phyloP scores from a whole-genome alignment of 2,329 filamentous ascomycete species.

The Trichoderma endophyticum region DNA sequence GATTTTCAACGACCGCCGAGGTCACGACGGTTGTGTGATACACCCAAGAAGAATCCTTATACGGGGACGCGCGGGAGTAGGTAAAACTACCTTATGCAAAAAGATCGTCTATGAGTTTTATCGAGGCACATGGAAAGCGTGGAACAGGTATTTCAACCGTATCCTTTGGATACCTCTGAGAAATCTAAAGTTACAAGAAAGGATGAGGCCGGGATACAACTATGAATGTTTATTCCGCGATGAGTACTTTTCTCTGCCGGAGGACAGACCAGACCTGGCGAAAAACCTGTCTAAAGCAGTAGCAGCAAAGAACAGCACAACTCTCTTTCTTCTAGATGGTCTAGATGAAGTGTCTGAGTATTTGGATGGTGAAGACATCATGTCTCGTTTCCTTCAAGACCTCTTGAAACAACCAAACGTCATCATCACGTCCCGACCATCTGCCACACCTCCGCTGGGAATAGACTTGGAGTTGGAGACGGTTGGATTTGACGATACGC shows the following conservation, averaged over 20 bases:
- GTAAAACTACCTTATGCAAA: conserved; percentile 39
- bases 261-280: conserved; percentile 18
- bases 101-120: conserved; percentile 37
- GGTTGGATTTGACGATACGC: conserved; percentile 36
- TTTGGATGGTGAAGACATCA: conserved; percentile 13
- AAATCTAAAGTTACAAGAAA: conserved; percentile 28
- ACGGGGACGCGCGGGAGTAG: conserved; percentile 33
- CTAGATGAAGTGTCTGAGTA: conserved; percentile 39
- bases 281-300: conserved; percentile 20
- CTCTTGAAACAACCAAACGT: conserved; percentile 36
- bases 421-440: conserved; percentile 41
- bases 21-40: conserved; percentile 11
- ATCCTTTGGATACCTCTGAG: conserved; percentile 40
- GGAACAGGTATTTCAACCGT: conserved; percentile 31
- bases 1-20: conserved; percentile 29
- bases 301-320: conserved; percentile 20
- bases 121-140: conserved; percentile 18
- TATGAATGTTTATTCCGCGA: conserved; percentile 27
- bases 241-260: conserved; percentile 28
- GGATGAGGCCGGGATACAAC: conserved; percentile 21
- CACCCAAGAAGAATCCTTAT: conserved; percentile 34
- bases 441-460: conserved; percentile 18
- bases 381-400: conserved; percentile 26
- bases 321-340: conserved; percentile 42
- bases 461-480: conserved; percentile 39